These are phyloP conservation scores for Sugiyamaella novakii DNA, from an alignment of 1,139 yeast species.

Conservation along the genomic window DNA sequence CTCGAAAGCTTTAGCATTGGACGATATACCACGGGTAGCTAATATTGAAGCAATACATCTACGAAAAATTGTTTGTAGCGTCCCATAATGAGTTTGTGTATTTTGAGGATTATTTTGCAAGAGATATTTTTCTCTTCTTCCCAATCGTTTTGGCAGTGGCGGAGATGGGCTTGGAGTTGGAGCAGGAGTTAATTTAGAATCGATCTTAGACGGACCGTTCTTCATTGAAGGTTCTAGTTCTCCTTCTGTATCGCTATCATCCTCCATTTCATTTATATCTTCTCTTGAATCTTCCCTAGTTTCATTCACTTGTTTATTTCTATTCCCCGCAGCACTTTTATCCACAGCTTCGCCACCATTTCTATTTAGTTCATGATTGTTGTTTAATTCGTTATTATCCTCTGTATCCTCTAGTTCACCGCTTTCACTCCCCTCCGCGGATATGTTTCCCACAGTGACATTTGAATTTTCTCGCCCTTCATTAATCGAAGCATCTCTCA, in stretches of 20 bases:
- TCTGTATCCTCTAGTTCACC: neutral
- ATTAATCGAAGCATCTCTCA: neutral
- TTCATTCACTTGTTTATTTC: neutral
- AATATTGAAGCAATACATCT: constrained; percentile 36
- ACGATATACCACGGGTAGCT: constrained; percentile 31
- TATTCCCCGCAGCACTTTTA: neutral
- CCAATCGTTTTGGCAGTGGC: constrained; percentile 6
- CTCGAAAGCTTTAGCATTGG: constrained; percentile 35
- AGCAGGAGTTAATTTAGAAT: neutral
- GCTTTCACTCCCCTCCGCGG: neutral
- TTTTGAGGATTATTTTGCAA: constrained; percentile 9
- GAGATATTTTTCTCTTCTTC: constrained; percentile 10
- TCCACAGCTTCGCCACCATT: too few relatives aligned
- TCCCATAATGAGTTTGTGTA: constrained; percentile 3
- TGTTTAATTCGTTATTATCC: neutral
- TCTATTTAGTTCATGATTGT: too few relatives aligned
- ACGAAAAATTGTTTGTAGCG: constrained; percentile 30
- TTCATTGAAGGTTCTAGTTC: neutral
- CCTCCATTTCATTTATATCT: neutral
- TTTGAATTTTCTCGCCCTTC: neutral
- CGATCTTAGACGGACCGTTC: neutral
- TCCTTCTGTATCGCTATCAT: neutral
- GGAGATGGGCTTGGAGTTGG: neutral
- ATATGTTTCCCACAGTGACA: neutral
- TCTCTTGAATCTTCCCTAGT: neutral